Evolutionary conservation across 768 basidiomycete genomes (phyloP).

Genomic region (Leccinum barrowsii): DNA sequence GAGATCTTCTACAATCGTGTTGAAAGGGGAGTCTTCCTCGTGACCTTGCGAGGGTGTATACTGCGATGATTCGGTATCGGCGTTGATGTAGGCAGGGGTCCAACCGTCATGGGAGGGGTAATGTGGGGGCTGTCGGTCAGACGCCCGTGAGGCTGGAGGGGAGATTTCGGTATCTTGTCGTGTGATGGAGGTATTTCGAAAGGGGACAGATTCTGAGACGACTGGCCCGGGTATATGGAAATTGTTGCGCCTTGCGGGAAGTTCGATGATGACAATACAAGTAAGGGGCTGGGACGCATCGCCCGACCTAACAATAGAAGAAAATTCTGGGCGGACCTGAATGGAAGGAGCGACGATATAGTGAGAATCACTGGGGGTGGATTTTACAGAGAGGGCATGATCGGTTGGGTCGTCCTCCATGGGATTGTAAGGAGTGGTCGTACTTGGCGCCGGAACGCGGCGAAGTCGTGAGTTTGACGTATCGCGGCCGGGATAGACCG

Average conservation of each 20-base stretch:
- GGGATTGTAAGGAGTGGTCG: conserved; percentile 50
- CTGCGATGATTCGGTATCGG: conserved; percentile 32
- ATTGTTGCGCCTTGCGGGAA: conserved; percentile 68
- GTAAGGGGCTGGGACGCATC: conserved; percentile 82
- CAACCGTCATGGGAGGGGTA: conserved; percentile 22
- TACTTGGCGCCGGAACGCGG: conserved; percentile 20
- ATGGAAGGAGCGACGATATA: conserved; percentile 92
- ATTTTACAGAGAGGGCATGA: conserved; percentile 47
- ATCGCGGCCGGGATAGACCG: conserved; percentile 69
- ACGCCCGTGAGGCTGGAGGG: conserved; percentile 4
- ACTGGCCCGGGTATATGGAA: conserved; percentile 53
- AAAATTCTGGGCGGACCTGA: conserved; percentile 90
- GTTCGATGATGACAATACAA: conserved; percentile 90
- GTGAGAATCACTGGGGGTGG: conserved; percentile 44
- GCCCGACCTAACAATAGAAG: conserved; percentile 67
- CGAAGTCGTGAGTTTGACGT: conserved; percentile 38
- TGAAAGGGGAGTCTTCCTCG: conserved; percentile 76
- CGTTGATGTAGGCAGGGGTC: conserved; percentile 26
- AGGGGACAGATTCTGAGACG: conserved; percentile 44
- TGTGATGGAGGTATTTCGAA: conserved; percentile 24
- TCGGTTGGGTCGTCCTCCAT: conserved; percentile 87
- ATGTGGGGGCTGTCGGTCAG: conserved; percentile 19
- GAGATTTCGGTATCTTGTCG: conserved; percentile 23
- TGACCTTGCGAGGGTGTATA: conserved; percentile 19
- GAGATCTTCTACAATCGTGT: conserved; percentile 83